A percentile compares a stretch with the other conserved stretches of the same genome.
phyloP scores from a whole-genome alignment of 2,329 filamentous ascomycete species.

The Helotiales sp. region DNA sequence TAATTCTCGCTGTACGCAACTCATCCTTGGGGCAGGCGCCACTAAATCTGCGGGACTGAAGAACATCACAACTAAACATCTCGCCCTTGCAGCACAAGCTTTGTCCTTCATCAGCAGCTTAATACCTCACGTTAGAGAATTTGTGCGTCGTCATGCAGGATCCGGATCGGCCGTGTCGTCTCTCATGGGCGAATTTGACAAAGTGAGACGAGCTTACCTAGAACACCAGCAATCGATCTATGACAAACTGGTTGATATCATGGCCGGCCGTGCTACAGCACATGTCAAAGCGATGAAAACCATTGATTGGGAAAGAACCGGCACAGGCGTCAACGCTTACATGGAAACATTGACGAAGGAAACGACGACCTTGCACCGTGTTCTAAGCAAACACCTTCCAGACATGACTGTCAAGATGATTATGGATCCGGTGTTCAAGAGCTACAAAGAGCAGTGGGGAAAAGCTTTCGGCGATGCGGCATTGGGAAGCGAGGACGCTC shows the following conservation, averaged over 20 bases:
- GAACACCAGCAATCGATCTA: constrained; percentile 73
- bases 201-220: constrained; percentile 41
- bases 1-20: constrained; percentile 93
- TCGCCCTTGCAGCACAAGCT: constrained; percentile 88
- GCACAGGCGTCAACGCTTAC: constrained; percentile 52
- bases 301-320: constrained; percentile 59
- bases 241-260: constrained; percentile 73
- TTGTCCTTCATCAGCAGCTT: constrained; percentile 84
- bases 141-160: constrained; percentile 73
- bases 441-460: constrained; percentile 65
- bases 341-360: constrained; percentile 74
- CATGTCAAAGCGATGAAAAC: constrained; percentile 65
- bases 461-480: constrained; percentile 61
- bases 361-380: constrained; percentile 67
- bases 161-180: constrained; percentile 50
- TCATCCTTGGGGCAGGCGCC: constrained; percentile 92
- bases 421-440: constrained; percentile 67
- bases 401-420: constrained; percentile 66
- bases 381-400: constrained; percentile 66
- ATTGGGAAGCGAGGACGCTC: constrained; percentile 59
- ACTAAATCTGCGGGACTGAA: constrained; percentile 86
- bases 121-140: constrained; percentile 88
- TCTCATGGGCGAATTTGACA: constrained; percentile 47
- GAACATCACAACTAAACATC: constrained; percentile 94
- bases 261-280: constrained; percentile 60